Evolutionary conservation across 495 filamentous ascomycete species (phyloP).

Genomic region (Pyronema omphalodes): DNA sequence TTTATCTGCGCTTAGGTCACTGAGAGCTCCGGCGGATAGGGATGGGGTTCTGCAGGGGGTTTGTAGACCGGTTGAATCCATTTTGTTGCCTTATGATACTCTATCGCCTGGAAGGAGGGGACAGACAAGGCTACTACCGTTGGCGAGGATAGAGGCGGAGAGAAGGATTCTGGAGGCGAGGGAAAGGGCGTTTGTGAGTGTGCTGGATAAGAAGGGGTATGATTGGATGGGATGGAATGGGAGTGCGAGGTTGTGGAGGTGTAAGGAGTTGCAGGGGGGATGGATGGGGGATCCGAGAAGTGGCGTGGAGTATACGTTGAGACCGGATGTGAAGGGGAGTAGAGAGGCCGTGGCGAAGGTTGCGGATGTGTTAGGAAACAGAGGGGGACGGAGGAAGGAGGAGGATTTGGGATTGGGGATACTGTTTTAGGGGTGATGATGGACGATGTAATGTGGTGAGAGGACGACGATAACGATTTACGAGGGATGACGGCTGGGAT

Average conservation of each 20-base stretch:
- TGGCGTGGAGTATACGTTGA: slow-evolving; percentile 38
- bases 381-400: too few relatives aligned
- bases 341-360: slow-evolving; percentile 40
- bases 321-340: slow-evolving; percentile 38
- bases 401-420: too few relatives aligned
- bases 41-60: slow-evolving; percentile 55
- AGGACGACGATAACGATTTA: too few relatives aligned
- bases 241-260: slow-evolving; percentile 14
- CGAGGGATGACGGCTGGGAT: too few relatives aligned
- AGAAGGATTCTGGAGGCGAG: slow-evolving; percentile 37
- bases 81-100: slow-evolving; percentile 32
- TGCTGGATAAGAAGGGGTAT: slow-evolving; percentile 34
- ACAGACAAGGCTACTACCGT: slow-evolving; percentile 30
- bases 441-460: too few relatives aligned
- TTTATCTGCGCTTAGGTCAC: slow-evolving; percentile 48
- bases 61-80: slow-evolving; percentile 38
- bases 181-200: slow-evolving; percentile 33
- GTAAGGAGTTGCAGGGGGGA: slow-evolving; percentile 28
- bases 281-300: slow-evolving; percentile 41
- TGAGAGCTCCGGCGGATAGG: slow-evolving; percentile 58
- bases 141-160: slow-evolving; percentile 38
- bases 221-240: background rate
- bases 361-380: slow-evolving; percentile 20
- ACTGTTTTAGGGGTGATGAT: too few relatives aligned
- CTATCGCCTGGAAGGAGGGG: slow-evolving; percentile 23